phyloP scores from a whole-genome alignment of 2,329 filamentous ascomycete genomes.

The Tolypocladium ovalisporum region DNA sequence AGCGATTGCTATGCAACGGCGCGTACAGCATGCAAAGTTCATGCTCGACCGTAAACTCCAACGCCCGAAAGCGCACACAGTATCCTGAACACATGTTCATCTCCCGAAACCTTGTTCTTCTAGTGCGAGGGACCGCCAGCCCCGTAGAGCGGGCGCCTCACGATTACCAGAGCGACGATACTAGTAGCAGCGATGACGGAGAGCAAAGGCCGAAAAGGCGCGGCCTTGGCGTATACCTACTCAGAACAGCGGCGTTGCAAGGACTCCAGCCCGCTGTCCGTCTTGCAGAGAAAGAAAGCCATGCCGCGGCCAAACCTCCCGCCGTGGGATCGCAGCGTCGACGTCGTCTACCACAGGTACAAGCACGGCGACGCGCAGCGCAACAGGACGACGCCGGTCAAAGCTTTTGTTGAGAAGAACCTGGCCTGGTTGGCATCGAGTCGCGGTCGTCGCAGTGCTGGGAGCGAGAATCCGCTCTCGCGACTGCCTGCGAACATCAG shows the following conservation, averaged over 20 bases:
- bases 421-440: constrained; percentile 13
- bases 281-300: not conserved
- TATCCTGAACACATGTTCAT: not conserved
- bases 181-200: not conserved
- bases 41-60: not conserved
- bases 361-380: constrained; percentile 1
- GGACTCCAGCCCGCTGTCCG: not conserved
- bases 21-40: not conserved
- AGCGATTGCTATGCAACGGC: not conserved
- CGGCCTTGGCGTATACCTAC: too few species aligned
- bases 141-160: not conserved
- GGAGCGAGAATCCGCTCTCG: constrained; percentile 6
- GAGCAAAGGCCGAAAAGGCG: not conserved
- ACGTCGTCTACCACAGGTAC: constrained; percentile 21
- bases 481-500: constrained; percentile 15
- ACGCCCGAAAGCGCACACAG: not conserved
- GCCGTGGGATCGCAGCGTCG: constrained; percentile 24
- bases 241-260: not conserved
- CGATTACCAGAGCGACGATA: not conserved
- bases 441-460: constrained; percentile 3
- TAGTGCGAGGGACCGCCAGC: not conserved
- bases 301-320: constrained; percentile 8
- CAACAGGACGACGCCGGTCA: not conserved
- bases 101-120: not conserved
- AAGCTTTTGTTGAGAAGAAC: constrained; percentile 10